These are phyloP conservation scores for Coniochaeta hoffmannii DNA, from an alignment of 2,329 filamentous ascomycete genomes.

Conservation along the genomic window DNA sequence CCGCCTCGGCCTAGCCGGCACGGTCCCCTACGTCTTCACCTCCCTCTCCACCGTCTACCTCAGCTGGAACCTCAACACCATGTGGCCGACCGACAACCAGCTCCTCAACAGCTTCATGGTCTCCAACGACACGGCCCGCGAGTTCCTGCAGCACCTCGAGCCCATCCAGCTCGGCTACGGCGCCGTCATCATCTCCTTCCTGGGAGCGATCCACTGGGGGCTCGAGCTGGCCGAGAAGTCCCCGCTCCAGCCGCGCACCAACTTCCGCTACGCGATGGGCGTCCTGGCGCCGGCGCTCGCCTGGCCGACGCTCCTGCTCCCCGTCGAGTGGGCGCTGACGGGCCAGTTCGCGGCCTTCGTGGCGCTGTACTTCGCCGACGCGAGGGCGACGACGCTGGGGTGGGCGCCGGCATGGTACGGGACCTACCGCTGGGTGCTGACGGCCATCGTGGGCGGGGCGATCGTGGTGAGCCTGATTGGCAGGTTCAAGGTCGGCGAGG, in stretches of 20 bases:
- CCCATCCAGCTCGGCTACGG: conserved; percentile 88
- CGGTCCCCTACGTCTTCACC: conserved; percentile 79
- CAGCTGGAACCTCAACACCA: conserved; percentile 72
- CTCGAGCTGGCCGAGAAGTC: conserved; percentile 72
- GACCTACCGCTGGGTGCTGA: conserved; percentile 86
- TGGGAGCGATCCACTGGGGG: conserved; percentile 90
- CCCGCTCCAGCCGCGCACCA: conserved; percentile 55
- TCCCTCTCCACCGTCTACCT: conserved; percentile 77
- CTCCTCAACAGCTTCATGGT: conserved; percentile 60
- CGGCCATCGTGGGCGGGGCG: conserved; percentile 76
- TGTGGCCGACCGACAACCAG: conserved; percentile 48
- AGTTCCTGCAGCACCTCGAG: conserved; percentile 68
- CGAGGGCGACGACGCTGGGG: conserved; percentile 62
- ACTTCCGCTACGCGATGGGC: conserved; percentile 76
- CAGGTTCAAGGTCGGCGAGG: conserved; percentile 62
- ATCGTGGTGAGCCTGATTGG: conserved; percentile 78
- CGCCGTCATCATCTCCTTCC: conserved; percentile 86
- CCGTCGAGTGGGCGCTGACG: conserved; percentile 77
- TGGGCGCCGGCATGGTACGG: conserved; percentile 83
- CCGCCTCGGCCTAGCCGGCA: conserved; percentile 65
- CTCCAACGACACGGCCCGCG: conserved; percentile 61
- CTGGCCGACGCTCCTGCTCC: conserved; percentile 84
- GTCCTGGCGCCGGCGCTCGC: conserved; percentile 72
- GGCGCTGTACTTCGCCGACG: conserved; percentile 78
- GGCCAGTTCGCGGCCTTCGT: conserved; percentile 81